Evolutionary conservation across 768 basidiomycete genomes (phyloP), one percentile per base, ranked within the genome.

Genomic region (Tricholomella constricta): DNA sequence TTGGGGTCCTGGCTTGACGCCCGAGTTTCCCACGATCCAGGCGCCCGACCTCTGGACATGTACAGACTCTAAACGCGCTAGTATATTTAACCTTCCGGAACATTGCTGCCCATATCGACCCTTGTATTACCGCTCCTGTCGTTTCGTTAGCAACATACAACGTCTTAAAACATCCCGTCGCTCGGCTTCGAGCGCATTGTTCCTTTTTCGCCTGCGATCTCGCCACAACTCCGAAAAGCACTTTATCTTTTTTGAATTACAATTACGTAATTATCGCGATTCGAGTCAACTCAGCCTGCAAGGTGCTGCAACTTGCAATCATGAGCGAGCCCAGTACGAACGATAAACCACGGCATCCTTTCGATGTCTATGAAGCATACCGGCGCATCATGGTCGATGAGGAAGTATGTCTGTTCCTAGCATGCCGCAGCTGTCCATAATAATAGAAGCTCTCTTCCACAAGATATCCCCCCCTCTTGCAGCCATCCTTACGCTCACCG

Each of bases 381-480:
- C 75, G 79, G 52, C 72, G 74, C 52, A 80, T 85, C 52, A 76
- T 92, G 47, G 67, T 76, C 42, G 70, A 94, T 71, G 79, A 85
- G 34, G 68, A 90, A 70, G 92, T 91, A 62, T 59, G 80, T 63
- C 43, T 14, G 9, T 10, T 31, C 20, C 22, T 37, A 43, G 15
- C 14, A 1, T 43, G 42, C 17, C 7, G 26, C 41, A 25, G 12
- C 22, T 26, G n/a, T 15, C 27, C 37, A 36, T 19, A 20, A 42
- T 34, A 38, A 48, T 29, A 31, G 5, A 20, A 45, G 27, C 35
- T 44, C 45, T 52, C 20, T 42, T 54, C 29, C 41, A 48, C 36
- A 63, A 92, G 89, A 81, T 91, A 50, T 86, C 90, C 0, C 80
- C 84, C 4, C 94, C 94, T 8, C 76, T 96, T 19, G 95, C 94